phyloP scores from a whole-genome alignment of 208 protist species.

The Leishmania tarentolae region DNA sequence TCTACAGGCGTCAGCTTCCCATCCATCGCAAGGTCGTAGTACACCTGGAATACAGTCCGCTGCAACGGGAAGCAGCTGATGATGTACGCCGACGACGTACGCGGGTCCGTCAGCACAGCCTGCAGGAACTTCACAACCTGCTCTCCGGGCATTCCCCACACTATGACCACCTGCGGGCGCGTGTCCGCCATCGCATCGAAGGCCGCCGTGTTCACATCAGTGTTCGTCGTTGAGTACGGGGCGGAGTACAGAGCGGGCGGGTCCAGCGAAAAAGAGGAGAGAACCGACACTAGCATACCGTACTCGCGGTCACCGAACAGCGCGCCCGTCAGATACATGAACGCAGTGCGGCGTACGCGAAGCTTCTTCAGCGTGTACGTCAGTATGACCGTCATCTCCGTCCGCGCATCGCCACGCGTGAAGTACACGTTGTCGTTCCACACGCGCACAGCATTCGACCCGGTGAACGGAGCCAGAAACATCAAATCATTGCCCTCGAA shows the following conservation, averaged over 20 bases:
- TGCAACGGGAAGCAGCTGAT: slow-evolving; percentile 29
- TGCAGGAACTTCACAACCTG: slow-evolving; percentile 39
- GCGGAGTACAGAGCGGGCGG: slow-evolving; percentile 30
- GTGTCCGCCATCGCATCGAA: slow-evolving; percentile 36
- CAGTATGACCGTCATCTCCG: slow-evolving; percentile 39
- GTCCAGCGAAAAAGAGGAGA: slow-evolving; percentile 8
- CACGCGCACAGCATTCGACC: slow-evolving; percentile 14
- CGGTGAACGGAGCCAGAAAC: slow-evolving; percentile 30
- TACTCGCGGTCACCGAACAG: slow-evolving; percentile 41
- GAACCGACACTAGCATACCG: slow-evolving; percentile 4
- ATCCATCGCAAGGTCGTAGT: slow-evolving; percentile 10
- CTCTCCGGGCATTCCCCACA: slow-evolving; percentile 30
- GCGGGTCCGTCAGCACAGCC: slow-evolving; percentile 30
- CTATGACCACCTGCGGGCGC: slow-evolving; percentile 52
- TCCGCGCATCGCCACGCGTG: slow-evolving; percentile 31
- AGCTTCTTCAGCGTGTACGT: slow-evolving; percentile 31
- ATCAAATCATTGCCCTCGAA: slow-evolving; percentile 17
- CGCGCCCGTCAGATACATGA: slow-evolving; percentile 60
- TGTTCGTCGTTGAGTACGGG: slow-evolving; percentile 12
- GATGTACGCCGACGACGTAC: slow-evolving; percentile 38
- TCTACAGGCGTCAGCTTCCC: slow-evolving; percentile 15
- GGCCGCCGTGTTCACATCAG: slow-evolving; percentile 5
- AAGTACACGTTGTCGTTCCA: slow-evolving; percentile 39
- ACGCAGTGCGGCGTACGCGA: slow-evolving; percentile 35
- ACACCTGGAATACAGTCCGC: slow-evolving; percentile 25